These are phyloP conservation scores for Lasiodiplodia hormozganensis DNA, from an alignment of 2,329 filamentous ascomycete species.

Conservation along the genomic window DNA sequence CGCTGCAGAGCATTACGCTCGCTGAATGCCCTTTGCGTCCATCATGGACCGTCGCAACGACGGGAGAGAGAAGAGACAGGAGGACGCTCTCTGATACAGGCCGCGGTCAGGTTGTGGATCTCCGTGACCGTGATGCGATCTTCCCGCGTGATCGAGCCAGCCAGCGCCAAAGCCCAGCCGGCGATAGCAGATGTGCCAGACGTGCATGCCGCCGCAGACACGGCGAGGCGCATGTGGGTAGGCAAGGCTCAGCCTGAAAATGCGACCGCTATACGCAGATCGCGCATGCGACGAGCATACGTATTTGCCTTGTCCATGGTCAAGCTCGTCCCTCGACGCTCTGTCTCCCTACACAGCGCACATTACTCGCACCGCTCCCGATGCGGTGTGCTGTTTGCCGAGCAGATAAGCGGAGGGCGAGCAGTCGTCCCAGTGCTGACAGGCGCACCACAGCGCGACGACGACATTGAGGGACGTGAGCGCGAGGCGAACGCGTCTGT, in stretches of 20 bases:
- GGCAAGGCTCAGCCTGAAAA: constrained; percentile 4
- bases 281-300: neutral
- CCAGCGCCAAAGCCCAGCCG: constrained; percentile 20
- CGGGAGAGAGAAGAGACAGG: constrained; percentile 1
- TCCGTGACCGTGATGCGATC: constrained; percentile 25
- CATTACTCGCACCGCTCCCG: constrained; percentile 11
- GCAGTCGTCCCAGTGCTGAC: neutral
- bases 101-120: constrained; percentile 25
- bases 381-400: constrained; percentile 4
- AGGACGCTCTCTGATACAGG: constrained; percentile 11
- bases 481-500: constrained; percentile 11
- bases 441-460: constrained; percentile 3
- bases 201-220: constrained; percentile 17
- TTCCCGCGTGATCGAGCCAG: constrained; percentile 27
- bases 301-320: neutral
- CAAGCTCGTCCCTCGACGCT: neutral
- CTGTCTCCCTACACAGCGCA: neutral
- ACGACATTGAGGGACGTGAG: constrained; percentile 16
- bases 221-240: constrained; percentile 9
- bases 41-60: constrained; percentile 14
- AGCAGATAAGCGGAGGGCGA: constrained; percentile 17
- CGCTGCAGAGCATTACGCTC: constrained; percentile 22
- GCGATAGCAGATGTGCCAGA: constrained; percentile 23
- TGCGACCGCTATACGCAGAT: constrained; percentile 2
- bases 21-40: constrained; percentile 9